Conservation (phyloP, 2,329 filamentous ascomycete genomes). For the Coccinonectria pachysandricola region DNA sequence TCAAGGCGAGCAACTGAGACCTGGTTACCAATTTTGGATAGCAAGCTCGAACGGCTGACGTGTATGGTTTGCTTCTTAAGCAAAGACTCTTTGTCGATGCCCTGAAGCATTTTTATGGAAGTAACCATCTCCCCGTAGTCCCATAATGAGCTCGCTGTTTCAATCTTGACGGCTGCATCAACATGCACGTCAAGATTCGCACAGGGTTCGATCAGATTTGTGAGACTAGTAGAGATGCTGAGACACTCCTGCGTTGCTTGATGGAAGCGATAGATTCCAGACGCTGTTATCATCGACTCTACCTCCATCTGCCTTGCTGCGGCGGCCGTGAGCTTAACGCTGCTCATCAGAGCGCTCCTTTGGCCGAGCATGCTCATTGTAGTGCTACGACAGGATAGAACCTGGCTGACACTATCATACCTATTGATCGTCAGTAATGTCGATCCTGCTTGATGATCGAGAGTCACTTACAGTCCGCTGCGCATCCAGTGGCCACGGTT, state of each 20-base stretch:
- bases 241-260: constrained; percentile 77
- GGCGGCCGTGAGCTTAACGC: constrained; percentile 48
- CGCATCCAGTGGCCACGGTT: constrained; percentile 68
- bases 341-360: constrained; percentile 51
- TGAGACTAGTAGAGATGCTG: constrained; percentile 75
- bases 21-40: constrained; percentile 81
- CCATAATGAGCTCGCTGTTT: constrained; percentile 86
- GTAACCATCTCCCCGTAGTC: constrained; percentile 82
- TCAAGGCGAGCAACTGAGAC: constrained; percentile 83
- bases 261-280: constrained; percentile 68
- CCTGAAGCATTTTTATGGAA: constrained; percentile 81
- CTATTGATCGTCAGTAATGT: constrained; percentile 27
- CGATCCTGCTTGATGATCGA: not conserved
- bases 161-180: constrained; percentile 66
- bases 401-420: constrained; percentile 66
- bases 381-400: constrained; percentile 75
- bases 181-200: constrained; percentile 62
- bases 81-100: constrained; percentile 49
- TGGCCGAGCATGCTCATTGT: constrained; percentile 70
- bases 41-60: constrained; percentile 65
- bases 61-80: constrained; percentile 59
- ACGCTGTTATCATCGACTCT: constrained; percentile 64
- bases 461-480: constrained; percentile 56
- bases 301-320: constrained; percentile 64
- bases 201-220: constrained; percentile 62